phyloP scores from a whole-genome alignment of 2,329 filamentous ascomycete species.

The Lomentospora prolificans region DNA sequence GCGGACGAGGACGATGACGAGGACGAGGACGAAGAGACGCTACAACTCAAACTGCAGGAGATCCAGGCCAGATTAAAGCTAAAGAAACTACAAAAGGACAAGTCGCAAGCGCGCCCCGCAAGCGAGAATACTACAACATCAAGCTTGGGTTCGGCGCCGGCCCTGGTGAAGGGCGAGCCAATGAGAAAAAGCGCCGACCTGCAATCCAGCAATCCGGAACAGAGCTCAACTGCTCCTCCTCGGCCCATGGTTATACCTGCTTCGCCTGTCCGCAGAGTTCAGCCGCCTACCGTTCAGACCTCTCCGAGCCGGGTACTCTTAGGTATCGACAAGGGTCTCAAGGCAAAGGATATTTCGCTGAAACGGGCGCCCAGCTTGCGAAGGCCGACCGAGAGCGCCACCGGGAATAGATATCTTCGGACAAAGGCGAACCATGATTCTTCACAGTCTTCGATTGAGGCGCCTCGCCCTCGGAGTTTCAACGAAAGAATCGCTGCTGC shows the following conservation, averaged over 20 bases:
- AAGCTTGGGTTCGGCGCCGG: neutral
- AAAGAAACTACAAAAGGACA: conserved; percentile 71
- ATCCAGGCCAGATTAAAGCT: conserved; percentile 82
- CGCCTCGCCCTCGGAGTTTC: conserved; percentile 49
- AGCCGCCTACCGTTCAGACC: conserved; percentile 42
- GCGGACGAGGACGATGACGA: conserved; percentile 34
- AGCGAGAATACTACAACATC: neutral
- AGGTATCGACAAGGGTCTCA: conserved; percentile 83
- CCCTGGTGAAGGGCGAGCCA: neutral
- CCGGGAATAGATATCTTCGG: neutral
- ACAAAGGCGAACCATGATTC: neutral
- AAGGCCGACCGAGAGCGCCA: conserved; percentile 16
- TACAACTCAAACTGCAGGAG: conserved; percentile 76
- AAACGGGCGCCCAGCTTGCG: conserved; percentile 55
- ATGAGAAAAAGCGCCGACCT: neutral
- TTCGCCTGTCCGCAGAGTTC: conserved; percentile 55
- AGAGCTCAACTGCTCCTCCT: neutral
- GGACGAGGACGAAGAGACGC: conserved; percentile 79
- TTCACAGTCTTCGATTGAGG: conserved; percentile 16
- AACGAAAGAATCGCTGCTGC: conserved; percentile 76
- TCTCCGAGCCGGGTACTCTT: conserved; percentile 74
- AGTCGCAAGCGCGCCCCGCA: conserved; percentile 20
- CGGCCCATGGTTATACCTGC: conserved; percentile 46
- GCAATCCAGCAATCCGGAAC: neutral
- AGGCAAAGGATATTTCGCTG: conserved; percentile 72